Percentiles rank a stretch among this genome's conserved stretches.
Evolutionary conservation across 441 rosid genomes (phyloP).

Genomic region (Breynia disticha): DNA sequence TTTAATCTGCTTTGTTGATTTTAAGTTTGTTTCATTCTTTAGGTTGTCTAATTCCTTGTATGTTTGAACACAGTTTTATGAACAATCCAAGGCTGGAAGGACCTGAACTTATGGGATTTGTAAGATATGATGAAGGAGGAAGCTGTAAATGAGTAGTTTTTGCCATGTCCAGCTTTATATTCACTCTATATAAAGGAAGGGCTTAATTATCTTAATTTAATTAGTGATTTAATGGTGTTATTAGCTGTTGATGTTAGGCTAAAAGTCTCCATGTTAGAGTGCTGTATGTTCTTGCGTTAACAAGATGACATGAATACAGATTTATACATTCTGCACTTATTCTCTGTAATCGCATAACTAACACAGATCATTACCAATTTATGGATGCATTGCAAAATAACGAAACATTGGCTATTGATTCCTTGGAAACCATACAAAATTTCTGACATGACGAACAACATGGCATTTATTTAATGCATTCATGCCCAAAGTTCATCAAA

Average conservation of each 20-base stretch:
- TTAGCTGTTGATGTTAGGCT: too few species aligned
- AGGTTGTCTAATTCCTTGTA: not conserved
- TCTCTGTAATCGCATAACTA: too few species aligned
- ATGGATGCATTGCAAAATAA: too few species aligned
- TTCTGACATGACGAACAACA: conserved; percentile 18
- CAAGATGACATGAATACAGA: not conserved
- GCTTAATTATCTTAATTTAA: not conserved
- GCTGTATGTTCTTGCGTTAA: not conserved
- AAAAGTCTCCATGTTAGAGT: not conserved
- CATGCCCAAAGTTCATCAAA: conserved; percentile 18
- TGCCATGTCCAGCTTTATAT: conserved; percentile 10
- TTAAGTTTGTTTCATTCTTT: not conserved
- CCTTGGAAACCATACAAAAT: conserved; percentile 15
- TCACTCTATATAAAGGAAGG: conserved; percentile 14
- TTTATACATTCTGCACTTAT: too few species aligned
- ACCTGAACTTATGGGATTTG: conserved; percentile 71
- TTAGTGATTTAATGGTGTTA: not conserved
- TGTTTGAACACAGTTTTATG: conserved; percentile 30
- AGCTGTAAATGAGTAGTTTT: conserved; percentile 29
- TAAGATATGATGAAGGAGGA: conserved; percentile 46
- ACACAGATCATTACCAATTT: too few species aligned
- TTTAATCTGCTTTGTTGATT: not conserved
- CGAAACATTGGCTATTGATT: too few species aligned
- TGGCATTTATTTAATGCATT: conserved; percentile 12
- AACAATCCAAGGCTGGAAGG: conserved; percentile 59